These are phyloP conservation scores for Neonectria magnoliae DNA, from an alignment of 2,329 filamentous ascomycete species.

Conservation along the genomic window DNA sequence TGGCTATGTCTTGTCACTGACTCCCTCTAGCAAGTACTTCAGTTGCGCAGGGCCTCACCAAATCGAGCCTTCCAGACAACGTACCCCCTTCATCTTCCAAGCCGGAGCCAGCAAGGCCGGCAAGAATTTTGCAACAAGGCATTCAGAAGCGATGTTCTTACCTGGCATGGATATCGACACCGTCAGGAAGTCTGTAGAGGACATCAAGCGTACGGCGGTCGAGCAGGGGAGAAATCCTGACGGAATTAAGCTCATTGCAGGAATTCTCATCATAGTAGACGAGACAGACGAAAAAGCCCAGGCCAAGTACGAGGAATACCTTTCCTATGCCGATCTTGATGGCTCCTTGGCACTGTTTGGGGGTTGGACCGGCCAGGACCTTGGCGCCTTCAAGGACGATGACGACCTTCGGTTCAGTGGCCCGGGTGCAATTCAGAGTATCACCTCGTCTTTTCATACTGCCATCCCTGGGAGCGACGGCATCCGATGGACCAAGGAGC, in stretches of 20 bases:
- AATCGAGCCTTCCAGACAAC: slow-evolving; percentile 55
- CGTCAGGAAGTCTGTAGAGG: neutral
- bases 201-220: neutral
- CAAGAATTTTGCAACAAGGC: slow-evolving; percentile 51
- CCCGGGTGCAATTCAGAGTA: slow-evolving; percentile 50
- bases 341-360: slow-evolving; percentile 57
- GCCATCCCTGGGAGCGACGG: slow-evolving; percentile 26
- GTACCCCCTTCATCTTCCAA: slow-evolving; percentile 59
- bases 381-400: slow-evolving; percentile 53
- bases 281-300: slow-evolving; percentile 56
- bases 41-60: slow-evolving; percentile 54
- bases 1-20: no score
- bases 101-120: slow-evolving; percentile 58
- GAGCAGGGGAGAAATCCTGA: slow-evolving; percentile 49
- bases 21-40: slow-evolving; percentile 24
- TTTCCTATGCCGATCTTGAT: slow-evolving; percentile 55
- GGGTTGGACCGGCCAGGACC: slow-evolving; percentile 57
- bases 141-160: slow-evolving; percentile 53
- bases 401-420: slow-evolving; percentile 56
- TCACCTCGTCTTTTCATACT: neutral
- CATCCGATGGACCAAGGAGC: slow-evolving; percentile 64
- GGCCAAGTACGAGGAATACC: slow-evolving; percentile 52
- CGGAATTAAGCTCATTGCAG: slow-evolving; percentile 55
- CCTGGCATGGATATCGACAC: slow-evolving; percentile 49
- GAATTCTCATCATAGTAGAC: slow-evolving; percentile 54